Evolutionary conservation across 2,329 filamentous ascomycete genomes (phyloP).

Genomic region (Paecilomyces fulvus): DNA sequence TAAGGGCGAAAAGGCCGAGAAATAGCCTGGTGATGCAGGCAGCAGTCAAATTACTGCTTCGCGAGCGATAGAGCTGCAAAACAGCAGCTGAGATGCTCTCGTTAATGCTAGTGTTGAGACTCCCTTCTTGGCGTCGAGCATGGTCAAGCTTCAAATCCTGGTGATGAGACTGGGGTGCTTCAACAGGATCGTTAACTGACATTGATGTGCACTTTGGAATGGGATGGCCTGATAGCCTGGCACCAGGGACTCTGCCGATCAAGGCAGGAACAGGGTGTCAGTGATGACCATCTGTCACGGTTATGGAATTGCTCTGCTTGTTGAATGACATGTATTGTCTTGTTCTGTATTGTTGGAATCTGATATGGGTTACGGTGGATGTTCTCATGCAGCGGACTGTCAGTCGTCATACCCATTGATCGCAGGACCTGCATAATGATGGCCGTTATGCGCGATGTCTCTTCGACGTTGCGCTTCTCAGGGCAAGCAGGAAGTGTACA

Average conservation of each 20-base stretch:
- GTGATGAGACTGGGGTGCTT: neutral
- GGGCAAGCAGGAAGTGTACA: neutral
- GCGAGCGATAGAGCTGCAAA: neutral
- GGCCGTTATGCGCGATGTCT: neutral
- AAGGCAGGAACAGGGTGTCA: neutral
- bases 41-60: neutral
- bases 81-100: neutral
- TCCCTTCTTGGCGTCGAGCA: neutral
- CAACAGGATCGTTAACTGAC: neutral
- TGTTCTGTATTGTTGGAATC: neutral
- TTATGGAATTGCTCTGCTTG: neutral
- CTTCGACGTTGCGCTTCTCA: neutral
- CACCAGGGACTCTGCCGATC: neutral
- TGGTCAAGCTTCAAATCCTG: neutral
- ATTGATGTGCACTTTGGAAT: neutral
- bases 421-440: neutral
- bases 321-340: neutral
- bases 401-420: neutral
- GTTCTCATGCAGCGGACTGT: neutral
- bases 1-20: constrained; percentile 6
- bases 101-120: neutral
- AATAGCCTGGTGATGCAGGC: neutral
- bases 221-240: neutral
- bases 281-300: neutral
- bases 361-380: neutral